phyloP scores from a whole-genome alignment of 1,284 basidiomycete species.

The Malassezia psittaci region DNA sequence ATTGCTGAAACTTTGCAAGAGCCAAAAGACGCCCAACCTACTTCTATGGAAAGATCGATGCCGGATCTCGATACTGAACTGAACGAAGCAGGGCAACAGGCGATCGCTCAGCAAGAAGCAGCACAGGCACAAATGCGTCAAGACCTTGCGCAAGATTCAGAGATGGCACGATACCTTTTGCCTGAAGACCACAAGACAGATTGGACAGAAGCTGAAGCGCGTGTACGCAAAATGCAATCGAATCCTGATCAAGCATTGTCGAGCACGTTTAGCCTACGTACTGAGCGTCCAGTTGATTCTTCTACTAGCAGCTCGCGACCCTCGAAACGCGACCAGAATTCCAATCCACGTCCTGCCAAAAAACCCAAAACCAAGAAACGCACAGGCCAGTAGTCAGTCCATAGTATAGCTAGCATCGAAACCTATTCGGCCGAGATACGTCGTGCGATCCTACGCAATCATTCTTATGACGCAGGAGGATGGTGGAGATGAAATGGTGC shows the following conservation, averaged over 20 bases:
- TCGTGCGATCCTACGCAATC: too few relatives aligned
- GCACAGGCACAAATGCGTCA: constrained; percentile 13
- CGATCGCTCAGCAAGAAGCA: constrained; percentile 17
- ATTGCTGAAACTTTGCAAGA: constrained; percentile 23
- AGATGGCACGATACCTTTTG: constrained; percentile 33
- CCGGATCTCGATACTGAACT: constrained; percentile 32
- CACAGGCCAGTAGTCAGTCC: not conserved
- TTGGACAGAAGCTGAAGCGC: constrained; percentile 40
- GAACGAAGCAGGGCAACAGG: constrained; percentile 24
- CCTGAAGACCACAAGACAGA: constrained; percentile 18
- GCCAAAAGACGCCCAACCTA: not conserved
- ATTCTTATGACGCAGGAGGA: too few relatives aligned
- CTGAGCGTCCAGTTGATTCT: not conserved
- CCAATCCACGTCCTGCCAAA: not conserved
- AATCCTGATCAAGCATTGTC: constrained; percentile 21
- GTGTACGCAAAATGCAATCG: constrained; percentile 27
- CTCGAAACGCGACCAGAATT: not conserved
- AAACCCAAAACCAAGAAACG: not conserved
- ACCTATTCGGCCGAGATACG: constrained; percentile 8
- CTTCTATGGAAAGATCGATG: constrained; percentile 21
- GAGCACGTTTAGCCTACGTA: constrained; percentile 17
- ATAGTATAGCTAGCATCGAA: too few relatives aligned
- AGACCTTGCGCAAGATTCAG: constrained; percentile 24
- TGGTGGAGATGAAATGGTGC: too few relatives aligned
- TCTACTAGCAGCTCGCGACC: not conserved